Conservation (phyloP, 805 yeast species). For the Candida awuae region DNA sequence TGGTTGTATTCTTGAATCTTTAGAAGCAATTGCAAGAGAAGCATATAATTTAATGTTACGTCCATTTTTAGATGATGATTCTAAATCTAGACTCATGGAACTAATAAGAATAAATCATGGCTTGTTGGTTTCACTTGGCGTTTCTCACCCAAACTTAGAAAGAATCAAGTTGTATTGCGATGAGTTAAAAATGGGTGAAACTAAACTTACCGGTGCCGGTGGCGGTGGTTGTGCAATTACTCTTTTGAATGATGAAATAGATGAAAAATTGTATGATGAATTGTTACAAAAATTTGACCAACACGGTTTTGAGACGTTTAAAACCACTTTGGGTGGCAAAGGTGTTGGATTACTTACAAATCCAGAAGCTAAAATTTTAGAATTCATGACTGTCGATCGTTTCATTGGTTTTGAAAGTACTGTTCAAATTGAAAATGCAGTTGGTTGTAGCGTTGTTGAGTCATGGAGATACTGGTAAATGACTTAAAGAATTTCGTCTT, state of each 20-base stretch:
- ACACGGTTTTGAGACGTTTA: slow-evolving; percentile 64
- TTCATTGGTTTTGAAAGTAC: slow-evolving; percentile 36
- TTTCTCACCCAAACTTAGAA: slow-evolving; percentile 89
- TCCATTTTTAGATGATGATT: slow-evolving; percentile 38
- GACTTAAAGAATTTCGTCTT: too few relatives aligned
- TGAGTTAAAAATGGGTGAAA: slow-evolving; percentile 61
- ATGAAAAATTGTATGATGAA: slow-evolving; percentile 27
- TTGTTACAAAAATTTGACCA: slow-evolving; percentile 31
- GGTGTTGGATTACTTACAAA: slow-evolving; percentile 60
- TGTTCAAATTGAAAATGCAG: slow-evolving; percentile 38
- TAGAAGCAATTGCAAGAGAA: slow-evolving; percentile 63
- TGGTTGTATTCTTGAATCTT: slow-evolving; percentile 58
- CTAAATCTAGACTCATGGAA: slow-evolving; percentile 42
- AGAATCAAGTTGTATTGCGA: slow-evolving; percentile 61
- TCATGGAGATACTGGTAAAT: slow-evolving; percentile 64
- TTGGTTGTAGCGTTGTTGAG: slow-evolving; percentile 36
- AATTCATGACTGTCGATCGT: slow-evolving; percentile 24
- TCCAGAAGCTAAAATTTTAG: slow-evolving; percentile 6
- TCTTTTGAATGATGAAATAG: slow-evolving; percentile 44
- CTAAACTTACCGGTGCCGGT: slow-evolving; percentile 97
- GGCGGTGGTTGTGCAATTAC: slow-evolving; percentile 99
- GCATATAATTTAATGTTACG: slow-evolving; percentile 60
- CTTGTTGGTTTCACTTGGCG: slow-evolving; percentile 74
- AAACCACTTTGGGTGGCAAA: slow-evolving; percentile 78
- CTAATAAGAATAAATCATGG: slow-evolving; percentile 83